phyloP scores from a whole-genome alignment of 441 rosid genomes.

The Flueggea neowawraea region DNA sequence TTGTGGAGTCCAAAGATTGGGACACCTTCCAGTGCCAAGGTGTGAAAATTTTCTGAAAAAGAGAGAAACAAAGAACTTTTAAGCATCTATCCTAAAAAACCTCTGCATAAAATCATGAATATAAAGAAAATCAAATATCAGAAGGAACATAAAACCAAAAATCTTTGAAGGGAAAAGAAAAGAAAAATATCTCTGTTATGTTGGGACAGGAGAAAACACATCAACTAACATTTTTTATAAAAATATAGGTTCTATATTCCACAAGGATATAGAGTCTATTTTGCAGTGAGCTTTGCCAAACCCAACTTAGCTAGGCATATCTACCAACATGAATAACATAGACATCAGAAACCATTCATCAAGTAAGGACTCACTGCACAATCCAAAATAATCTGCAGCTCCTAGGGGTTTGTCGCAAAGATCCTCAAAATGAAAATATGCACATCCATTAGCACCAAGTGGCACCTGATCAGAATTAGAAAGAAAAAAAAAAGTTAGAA shows the following conservation, averaged over 20 bases:
- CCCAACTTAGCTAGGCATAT: background rate
- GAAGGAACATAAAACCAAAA: background rate
- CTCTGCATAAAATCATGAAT: background rate
- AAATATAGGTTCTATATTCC: no score
- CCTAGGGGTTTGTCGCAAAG: conserved; percentile 95
- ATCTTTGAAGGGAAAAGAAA: no score
- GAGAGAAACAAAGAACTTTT: background rate
- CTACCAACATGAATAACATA: background rate
- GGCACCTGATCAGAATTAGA: conserved; percentile 48
- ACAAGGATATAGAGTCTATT: no score
- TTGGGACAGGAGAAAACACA: no score
- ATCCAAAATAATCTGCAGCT: conserved; percentile 97
- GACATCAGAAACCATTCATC: conserved; percentile 5
- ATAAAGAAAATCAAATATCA: background rate
- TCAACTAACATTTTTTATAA: no score
- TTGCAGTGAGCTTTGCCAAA: no score
- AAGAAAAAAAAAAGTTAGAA: conserved; percentile 7
- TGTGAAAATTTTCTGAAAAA: conserved; percentile 81
- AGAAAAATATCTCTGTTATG: no score
- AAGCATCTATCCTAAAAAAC: conserved; percentile 1
- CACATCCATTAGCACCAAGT: conserved; percentile 86
- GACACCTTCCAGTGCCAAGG: conserved; percentile 81
- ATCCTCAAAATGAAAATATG: conserved; percentile 86
- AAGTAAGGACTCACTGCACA: conserved; percentile 71
- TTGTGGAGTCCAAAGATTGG: conserved; percentile 88